Conservation (phyloP, 306 rosid genomes). For the Castanea mollissima region DNA sequence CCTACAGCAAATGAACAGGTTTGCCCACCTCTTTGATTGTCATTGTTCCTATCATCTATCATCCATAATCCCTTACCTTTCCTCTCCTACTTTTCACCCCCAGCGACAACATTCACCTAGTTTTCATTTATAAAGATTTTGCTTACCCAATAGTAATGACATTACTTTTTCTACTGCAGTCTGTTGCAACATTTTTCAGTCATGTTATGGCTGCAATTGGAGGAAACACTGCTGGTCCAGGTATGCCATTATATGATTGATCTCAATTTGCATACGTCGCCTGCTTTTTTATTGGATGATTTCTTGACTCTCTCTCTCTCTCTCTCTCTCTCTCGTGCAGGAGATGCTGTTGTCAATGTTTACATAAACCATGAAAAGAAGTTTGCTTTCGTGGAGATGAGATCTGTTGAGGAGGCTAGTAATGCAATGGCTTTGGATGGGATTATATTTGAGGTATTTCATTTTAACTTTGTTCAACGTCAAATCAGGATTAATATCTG, state of each 20-base stretch:
- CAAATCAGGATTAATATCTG: not conserved
- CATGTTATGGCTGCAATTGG: constrained; percentile 97
- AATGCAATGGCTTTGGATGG: constrained; percentile 99
- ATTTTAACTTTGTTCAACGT: not conserved
- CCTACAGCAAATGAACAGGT: constrained; percentile 99
- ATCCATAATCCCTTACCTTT: too few relatives aligned
- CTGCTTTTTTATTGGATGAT: not conserved
- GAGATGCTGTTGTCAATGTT: constrained; percentile 98
- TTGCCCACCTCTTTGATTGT: not conserved
- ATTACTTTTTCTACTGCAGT: constrained; percentile 54
- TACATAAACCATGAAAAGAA: constrained; percentile 98
- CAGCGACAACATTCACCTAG: not conserved
- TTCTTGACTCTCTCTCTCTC: not conserved
- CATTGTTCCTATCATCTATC: not conserved
- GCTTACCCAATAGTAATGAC: not conserved
- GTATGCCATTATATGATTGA: constrained; percentile 25
- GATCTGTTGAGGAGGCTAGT: constrained; percentile 99
- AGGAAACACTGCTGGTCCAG: constrained; percentile 99
- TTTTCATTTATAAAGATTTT: not conserved
- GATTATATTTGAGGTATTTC: constrained; percentile 84
- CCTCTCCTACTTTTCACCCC: not conserved
- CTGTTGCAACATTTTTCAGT: constrained; percentile 96
- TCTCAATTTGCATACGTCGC: not conserved
- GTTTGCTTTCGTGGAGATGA: constrained; percentile 98
- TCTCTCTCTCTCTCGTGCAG: constrained; percentile 30